Evolutionary conservation across 2,329 filamentous ascomycete species (phyloP), one percentile per base, ranked within the genome.

Genomic region (Rasamsonia emersonii): DNA sequence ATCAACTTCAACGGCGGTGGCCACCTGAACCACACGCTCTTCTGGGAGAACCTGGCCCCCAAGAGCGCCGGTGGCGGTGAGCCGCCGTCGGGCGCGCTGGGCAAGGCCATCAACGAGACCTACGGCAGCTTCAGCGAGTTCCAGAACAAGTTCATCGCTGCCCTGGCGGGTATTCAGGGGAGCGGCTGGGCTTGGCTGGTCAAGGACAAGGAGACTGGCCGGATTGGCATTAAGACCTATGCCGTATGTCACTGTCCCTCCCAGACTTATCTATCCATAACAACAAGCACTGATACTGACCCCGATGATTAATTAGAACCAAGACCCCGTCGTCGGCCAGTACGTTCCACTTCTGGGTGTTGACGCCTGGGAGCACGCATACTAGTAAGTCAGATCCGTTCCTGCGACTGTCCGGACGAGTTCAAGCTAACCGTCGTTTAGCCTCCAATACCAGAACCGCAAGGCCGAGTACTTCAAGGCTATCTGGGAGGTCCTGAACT

Each of bases 351-450:
- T 95, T 29, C 67, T 95, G 28, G 88, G 88, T 36, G 81, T 95
- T 51, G 88, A 95, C 67, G 88, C 86, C 33, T 94, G 86, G 86
- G 86, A 94, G 71, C 86, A 94, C 65, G 86, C 86, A 32, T 93
- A 93, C 71, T 93, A 93, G 70, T 73, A 59, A 65, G 68, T 63
- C 24, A 15, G n/a, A 35, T 18, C 14, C 18, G 17, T 7, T 30
- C 8, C 13, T 32, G 15, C 13, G 3, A 19, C 17, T 7, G 8
- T 9, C n/a, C 5, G 11, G 2, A 21, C 13, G 15, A 29, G 10
- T 25, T 30, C 45, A 53, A 41, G 56, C 39, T 9, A 10, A 21
- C 23, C 7, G 16, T 37, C 30, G 37, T 46, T 39, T 42, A 75
- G 72, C 67, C 72, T 94, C 41, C 85, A 94, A 69, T 94, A 94